phyloP scores from a whole-genome alignment of 495 filamentous ascomycete genomes.

The Penicillium salamii region DNA sequence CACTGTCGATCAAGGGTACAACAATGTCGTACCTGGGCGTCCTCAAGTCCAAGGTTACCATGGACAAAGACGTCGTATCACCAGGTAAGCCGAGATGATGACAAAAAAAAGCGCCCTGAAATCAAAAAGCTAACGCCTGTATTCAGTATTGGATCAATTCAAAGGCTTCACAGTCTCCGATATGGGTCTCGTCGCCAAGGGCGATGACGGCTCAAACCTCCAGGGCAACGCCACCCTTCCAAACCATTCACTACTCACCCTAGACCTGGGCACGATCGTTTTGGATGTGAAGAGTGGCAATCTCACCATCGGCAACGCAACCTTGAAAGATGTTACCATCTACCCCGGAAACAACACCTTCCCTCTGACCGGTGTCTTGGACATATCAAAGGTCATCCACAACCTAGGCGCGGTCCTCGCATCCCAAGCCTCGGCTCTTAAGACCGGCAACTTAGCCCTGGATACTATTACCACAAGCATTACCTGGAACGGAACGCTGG shows the following conservation, averaged over 20 bases:
- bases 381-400: constrained; percentile 27
- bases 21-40: constrained; percentile 37
- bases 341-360: constrained; percentile 57
- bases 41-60: constrained; percentile 31
- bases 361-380: constrained; percentile 42
- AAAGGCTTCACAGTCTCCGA: constrained; percentile 1
- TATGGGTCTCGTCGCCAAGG: neutral
- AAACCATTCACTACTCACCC: constrained; percentile 3
- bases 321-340: constrained; percentile 54
- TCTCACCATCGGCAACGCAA: constrained; percentile 2
- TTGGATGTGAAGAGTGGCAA: constrained; percentile 5
- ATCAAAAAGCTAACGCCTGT: too few species aligned
- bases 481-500: constrained; percentile 29
- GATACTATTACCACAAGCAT: constrained; percentile 30
- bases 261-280: constrained; percentile 1
- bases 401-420: constrained; percentile 29
- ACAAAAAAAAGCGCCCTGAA: too few species aligned
- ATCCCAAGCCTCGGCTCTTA: constrained; percentile 26
- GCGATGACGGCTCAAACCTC: neutral
- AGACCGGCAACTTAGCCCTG: constrained; percentile 31
- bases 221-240: constrained; percentile 1
- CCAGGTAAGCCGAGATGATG: constrained; percentile 36
- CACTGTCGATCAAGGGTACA: constrained; percentile 27
- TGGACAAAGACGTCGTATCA: constrained; percentile 37
- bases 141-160: constrained; percentile 29